Evolutionary conservation across 116 monocot species (phyloP), one percentile per base, ranked within the genome.

Genomic region (Posidonia oceanica): DNA sequence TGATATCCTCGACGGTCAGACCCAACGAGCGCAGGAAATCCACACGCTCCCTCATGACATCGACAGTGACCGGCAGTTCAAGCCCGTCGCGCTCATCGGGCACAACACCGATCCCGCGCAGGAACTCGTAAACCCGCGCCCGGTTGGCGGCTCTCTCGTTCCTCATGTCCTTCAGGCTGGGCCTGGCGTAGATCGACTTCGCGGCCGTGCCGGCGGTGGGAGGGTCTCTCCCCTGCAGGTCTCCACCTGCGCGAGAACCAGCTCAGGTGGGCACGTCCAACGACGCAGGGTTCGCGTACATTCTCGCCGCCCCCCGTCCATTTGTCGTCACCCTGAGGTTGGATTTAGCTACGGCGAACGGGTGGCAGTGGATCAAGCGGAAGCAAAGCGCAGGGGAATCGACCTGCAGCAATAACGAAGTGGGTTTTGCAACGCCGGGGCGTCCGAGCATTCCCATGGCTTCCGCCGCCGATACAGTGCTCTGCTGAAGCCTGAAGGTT

Each of bases 71-170:
- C 16, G 96, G 96, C 67, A 96, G 80, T 69, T 96, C 96, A 15
- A 96, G 80, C 36, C 96, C 96, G 54, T 91, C 96, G 48, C 91
- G 79, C 67, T 96, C 96, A 65, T 91, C 85, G 14, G 96, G 91
- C 10, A 86, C 80, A 48, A 96, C 74, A 55, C 86, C 86, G 59
- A 91, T 69, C 10, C 71, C 66, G 10, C 77, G 80, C 40, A 96
- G 77, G 82, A 91, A 96, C 21, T 91, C 88, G 67, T 88, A 91
- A 44, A 91, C 86, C 36, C 69, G 68, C 22, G 76, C 76, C 59
- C 91, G 80, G 72, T 77, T 91, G 52, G 80, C 84, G 58, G 74
- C 85, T 11, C 75, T 79, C 40, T 84, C 84, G 17, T 64, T 66
- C 68, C 82, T 71, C 80, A 96, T 83, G 22, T 96, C 76, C 18